Evolutionary conservation across 257 asterid genomes (phyloP).

Genomic region (Solanum ossicruentum): DNA sequence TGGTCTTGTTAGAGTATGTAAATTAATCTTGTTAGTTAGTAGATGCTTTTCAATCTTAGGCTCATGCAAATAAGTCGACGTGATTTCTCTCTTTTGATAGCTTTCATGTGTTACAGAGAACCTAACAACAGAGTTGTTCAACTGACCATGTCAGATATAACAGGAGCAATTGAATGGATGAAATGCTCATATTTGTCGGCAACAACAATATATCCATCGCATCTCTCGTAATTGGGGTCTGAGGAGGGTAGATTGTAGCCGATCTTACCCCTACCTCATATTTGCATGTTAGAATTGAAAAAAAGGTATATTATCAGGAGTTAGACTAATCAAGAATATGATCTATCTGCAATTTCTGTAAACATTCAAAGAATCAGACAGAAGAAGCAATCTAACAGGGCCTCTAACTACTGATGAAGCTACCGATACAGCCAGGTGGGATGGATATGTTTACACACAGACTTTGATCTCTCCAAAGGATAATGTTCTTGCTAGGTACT

Average conservation of each 20-base stretch:
- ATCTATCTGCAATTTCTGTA: background rate
- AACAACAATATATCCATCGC: too few species aligned
- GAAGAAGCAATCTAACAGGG: background rate
- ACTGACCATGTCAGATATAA: conserved; percentile 70
- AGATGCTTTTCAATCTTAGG: background rate
- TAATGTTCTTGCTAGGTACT: background rate
- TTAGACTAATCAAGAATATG: background rate
- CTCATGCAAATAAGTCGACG: background rate
- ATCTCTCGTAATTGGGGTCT: too few species aligned
- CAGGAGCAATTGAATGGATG: conserved; percentile 87
- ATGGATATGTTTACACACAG: background rate
- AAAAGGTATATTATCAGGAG: conserved; percentile 48
- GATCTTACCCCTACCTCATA: too few species aligned
- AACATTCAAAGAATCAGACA: background rate
- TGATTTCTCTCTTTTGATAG: conserved; percentile 39
- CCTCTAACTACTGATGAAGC: background rate
- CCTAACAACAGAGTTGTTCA: conserved; percentile 95
- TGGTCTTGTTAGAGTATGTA: conserved; percentile 96
- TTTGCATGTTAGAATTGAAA: conserved; percentile 57
- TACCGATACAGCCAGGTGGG: background rate
- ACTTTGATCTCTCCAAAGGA: background rate
- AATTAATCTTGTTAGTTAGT: conserved; percentile 5
- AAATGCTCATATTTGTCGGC: conserved; percentile 62
- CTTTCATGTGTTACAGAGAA: conserved; percentile 88
- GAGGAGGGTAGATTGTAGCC: too few species aligned